A percentile compares a stretch with the other conserved stretches of the same genome.
Conservation (phyloP, 495 filamentous ascomycete genomes). For the Penicillium waksmanii region DNA sequence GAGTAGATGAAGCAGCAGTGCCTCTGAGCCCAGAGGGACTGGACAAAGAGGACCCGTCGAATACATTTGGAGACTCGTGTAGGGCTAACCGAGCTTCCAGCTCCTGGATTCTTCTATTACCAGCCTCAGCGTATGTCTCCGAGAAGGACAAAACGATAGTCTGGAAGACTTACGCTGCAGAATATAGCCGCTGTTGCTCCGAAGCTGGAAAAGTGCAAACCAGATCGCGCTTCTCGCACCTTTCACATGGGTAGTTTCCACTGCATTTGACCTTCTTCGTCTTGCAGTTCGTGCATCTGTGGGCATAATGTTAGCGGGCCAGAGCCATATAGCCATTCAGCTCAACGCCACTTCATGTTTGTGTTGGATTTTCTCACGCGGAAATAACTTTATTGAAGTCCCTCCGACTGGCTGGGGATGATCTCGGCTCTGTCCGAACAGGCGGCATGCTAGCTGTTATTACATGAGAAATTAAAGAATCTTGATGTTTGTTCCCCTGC, state of each 20-base stretch:
- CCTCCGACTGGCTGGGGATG: background rate
- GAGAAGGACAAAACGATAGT: too few species aligned
- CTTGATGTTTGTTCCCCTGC: background rate
- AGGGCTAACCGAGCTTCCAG: slow-evolving; percentile 11
- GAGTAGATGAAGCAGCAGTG: background rate
- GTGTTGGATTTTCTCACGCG: slow-evolving; percentile 5
- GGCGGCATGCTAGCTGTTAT: background rate
- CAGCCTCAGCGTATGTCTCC: background rate
- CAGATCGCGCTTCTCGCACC: slow-evolving; percentile 6
- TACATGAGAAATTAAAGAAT: background rate
- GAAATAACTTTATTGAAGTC: background rate
- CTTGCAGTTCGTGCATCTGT: slow-evolving; percentile 15
- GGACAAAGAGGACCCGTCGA: background rate
- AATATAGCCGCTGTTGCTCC: slow-evolving; percentile 2
- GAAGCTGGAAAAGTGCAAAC: slow-evolving; percentile 11
- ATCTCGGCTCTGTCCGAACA: background rate
- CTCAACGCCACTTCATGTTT: background rate
- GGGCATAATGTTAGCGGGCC: background rate
- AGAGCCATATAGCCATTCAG: too few species aligned
- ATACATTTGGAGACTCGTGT: slow-evolving; percentile 4
- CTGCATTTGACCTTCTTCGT: slow-evolving; percentile 16
- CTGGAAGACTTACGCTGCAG: background rate
- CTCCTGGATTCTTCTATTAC: slow-evolving; percentile 9
- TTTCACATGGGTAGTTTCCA: slow-evolving; percentile 9
- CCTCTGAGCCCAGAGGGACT: background rate